Base-by-base conservation (phyloP, 139 green algal genomes). In the Axilococcus clingmanii region DNA sequence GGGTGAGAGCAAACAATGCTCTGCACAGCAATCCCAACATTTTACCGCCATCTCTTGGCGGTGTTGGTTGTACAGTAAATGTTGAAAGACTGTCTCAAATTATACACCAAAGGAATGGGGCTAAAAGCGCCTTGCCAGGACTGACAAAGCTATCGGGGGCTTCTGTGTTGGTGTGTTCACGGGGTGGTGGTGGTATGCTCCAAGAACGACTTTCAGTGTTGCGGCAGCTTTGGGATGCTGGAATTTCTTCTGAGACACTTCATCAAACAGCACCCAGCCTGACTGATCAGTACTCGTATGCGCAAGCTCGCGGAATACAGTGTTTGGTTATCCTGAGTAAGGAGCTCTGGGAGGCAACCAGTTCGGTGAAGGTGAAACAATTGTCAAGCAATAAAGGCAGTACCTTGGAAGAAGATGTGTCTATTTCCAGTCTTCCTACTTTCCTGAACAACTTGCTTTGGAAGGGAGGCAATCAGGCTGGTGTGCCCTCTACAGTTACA, bases 241-340 rank as follows among this genome's bases (percentile, higher is more conserved):
- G 86, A 40, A 54, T 92, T 2, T 42, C 53, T 7, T 77, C 84
- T 2, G 79, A 89, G 63, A 58, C 83, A 46, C 38, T 91, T 59
- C 74, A 64, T 2, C 44, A 61, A 2, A 49, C 59, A 6, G 48
- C 61, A 12, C 86, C 86, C 30, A 75, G 54, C 36, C 43, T 82
- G 37, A 82, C 69, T 0, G 75, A 77, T 32, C 84, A 95, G 72
- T 93, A 88, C 63, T 80, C 86, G 58, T 86, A 83, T 40, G 84
- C 82, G 0, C 55, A 67, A 20, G 46, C 28, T 6, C 58, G 68
- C 9, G 65, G 66, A 42, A 82, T 86, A 28, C 57, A 69, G 11
- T 89, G 74, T 70, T 68, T 95, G 36, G 81, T 89, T 40, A 82
- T 87, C 24, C 56, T 94, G 8, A 55, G 82, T 23, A 57, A 34